Conservation (phyloP, 805 yeast species). For the Yarrowia osloensis region DNA sequence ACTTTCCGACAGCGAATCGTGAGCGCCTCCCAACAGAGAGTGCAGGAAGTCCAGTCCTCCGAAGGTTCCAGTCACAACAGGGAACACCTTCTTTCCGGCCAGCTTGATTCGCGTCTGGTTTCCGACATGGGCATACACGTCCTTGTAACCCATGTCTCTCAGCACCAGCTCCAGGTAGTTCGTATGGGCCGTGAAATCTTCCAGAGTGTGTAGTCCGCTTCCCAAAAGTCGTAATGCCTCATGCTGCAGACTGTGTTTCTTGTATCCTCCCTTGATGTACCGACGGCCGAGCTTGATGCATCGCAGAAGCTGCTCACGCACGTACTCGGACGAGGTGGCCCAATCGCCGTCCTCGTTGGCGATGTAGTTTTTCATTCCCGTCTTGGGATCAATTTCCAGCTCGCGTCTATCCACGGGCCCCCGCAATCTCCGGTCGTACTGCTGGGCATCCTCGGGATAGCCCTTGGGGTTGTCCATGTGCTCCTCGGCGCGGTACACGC, state of each 20-base stretch:
- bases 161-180: constrained; percentile 36
- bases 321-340: constrained; percentile 35
- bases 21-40: constrained; percentile 37
- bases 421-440: constrained; percentile 34
- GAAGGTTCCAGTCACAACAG: constrained; percentile 39
- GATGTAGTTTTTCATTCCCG: constrained; percentile 39
- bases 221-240: constrained; percentile 37
- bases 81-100: constrained; percentile 35
- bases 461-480: constrained; percentile 38
- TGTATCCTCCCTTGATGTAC: constrained; percentile 27
- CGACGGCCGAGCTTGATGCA: constrained; percentile 35
- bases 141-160: constrained; percentile 34
- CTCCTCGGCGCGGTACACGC: constrained; percentile 37
- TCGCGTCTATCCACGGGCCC: constrained; percentile 36
- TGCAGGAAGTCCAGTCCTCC: constrained; percentile 38
- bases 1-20: constrained; percentile 36
- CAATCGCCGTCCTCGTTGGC: constrained; percentile 37
- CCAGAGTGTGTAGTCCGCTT: constrained; percentile 37
- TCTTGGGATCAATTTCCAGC: constrained; percentile 35
- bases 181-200: constrained; percentile 38
- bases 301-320: constrained; percentile 34
- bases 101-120: constrained; percentile 33
- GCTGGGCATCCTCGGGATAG: constrained; percentile 36
- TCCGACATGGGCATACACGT: constrained; percentile 39
- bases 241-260: constrained; percentile 26